Evolutionary conservation across 495 filamentous ascomycete genomes (phyloP).

Genomic region (Penicillium maclennaniae): DNA sequence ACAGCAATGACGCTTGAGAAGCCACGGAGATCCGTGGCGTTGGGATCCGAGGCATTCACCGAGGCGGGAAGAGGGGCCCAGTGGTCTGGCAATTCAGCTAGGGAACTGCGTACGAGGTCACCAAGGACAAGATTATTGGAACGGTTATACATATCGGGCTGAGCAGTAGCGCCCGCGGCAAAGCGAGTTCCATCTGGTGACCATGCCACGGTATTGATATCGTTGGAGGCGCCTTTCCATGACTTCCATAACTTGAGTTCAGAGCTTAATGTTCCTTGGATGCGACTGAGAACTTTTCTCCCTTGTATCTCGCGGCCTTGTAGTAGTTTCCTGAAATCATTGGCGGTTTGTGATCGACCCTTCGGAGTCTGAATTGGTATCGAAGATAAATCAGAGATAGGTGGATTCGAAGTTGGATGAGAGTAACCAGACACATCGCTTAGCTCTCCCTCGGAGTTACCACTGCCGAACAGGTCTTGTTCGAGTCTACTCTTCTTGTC

Average conservation of each 20-base stretch:
- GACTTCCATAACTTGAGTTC: slow-evolving; percentile 32
- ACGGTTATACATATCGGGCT: slow-evolving; percentile 77
- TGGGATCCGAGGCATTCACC: slow-evolving; percentile 55
- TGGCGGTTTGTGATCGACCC: not conserved
- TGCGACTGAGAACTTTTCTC: slow-evolving; percentile 2
- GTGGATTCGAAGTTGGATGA: not conserved
- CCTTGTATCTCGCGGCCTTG: slow-evolving; percentile 25
- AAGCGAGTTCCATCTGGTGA: slow-evolving; percentile 46
- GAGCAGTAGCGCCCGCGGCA: slow-evolving; percentile 64
- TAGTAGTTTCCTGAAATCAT: slow-evolving; percentile 19
- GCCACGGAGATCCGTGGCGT: slow-evolving; percentile 61
- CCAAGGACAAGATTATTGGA: slow-evolving; percentile 74
- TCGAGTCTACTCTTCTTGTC: not conserved
- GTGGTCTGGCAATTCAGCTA: slow-evolving; percentile 70
- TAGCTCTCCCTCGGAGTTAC: not conserved
- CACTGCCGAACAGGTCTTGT: not conserved
- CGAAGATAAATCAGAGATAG: not conserved
- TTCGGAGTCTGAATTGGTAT: not conserved
- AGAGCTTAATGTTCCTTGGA: slow-evolving; percentile 19
- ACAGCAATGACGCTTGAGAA: slow-evolving; percentile 76
- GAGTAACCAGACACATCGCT: not conserved
- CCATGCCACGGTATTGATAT: slow-evolving; percentile 48
- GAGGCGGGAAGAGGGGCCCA: slow-evolving; percentile 56
- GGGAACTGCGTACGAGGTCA: slow-evolving; percentile 46
- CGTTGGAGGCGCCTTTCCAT: slow-evolving; percentile 53